A percentile compares a stretch with the other conserved stretches of the same genome.
phyloP scores from a whole-genome alignment of 2,329 filamentous ascomycete species.

The Epichloe gansuensis region DNA sequence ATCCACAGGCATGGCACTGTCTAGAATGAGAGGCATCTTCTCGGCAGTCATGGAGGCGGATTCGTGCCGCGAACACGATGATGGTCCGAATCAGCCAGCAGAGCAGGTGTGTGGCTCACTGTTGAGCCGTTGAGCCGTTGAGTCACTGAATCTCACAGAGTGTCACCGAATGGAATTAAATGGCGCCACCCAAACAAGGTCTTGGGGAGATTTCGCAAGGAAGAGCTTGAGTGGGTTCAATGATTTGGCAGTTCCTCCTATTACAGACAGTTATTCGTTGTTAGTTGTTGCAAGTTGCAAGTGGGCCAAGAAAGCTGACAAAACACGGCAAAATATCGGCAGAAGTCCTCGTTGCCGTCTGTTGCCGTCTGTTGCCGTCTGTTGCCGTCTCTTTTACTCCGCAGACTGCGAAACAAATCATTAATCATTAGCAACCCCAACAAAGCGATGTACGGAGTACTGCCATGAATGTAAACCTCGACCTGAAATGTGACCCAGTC shows the following conservation, averaged over 20 bases:
- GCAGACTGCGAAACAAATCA: slow-evolving; percentile 19
- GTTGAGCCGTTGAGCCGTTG: too few relatives aligned
- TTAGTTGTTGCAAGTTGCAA: too few relatives aligned
- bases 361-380: too few relatives aligned
- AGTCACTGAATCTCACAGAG: background rate
- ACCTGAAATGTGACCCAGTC: slow-evolving; percentile 19
- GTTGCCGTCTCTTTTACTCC: slow-evolving; percentile 8
- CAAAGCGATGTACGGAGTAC: slow-evolving; percentile 5
- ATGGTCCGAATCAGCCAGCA: background rate
- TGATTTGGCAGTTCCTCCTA: too few relatives aligned
- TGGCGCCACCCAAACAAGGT: too few relatives aligned
- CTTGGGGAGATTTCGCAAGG: too few relatives aligned
- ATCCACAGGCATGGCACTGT: slow-evolving; percentile 33
- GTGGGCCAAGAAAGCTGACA: too few relatives aligned
- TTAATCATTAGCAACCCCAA: slow-evolving; percentile 11
- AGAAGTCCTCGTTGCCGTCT: too few relatives aligned
- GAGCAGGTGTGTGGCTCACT: background rate
- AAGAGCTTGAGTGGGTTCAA: too few relatives aligned
- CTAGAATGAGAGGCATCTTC: slow-evolving; percentile 32
- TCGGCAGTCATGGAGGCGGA: slow-evolving; percentile 21
- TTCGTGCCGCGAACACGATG: background rate
- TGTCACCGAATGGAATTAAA: too few relatives aligned
- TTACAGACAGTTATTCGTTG: too few relatives aligned
- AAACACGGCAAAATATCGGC: too few relatives aligned
- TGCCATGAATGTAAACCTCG: slow-evolving; percentile 18